Percentiles rank a stretch among this genome's conserved stretches.
Evolutionary conservation across 805 yeast genomes (phyloP).

Genomic region (Saccharomycopsis olivae): DNA sequence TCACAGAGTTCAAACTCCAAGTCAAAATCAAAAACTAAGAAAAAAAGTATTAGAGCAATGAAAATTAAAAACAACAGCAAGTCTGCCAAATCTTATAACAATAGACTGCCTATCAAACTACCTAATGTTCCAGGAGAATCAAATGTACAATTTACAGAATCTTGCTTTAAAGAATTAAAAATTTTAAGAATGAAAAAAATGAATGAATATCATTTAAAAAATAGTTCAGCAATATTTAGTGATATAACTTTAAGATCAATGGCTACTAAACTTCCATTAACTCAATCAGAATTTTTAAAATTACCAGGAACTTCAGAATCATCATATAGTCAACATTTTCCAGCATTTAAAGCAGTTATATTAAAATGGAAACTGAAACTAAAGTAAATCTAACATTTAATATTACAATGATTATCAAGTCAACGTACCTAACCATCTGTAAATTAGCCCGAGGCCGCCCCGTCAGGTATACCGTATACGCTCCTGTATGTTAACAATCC

Average conservation of each 20-base stretch:
- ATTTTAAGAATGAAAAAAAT: conserved; percentile 33
- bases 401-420: too few relatives aligned
- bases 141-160: conserved; percentile 22
- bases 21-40: background rate
- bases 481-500: too few relatives aligned
- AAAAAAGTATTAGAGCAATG: background rate
- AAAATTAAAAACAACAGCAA: background rate
- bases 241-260: conserved; percentile 39
- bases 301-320: conserved; percentile 25
- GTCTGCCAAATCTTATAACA: background rate
- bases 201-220: conserved; percentile 28
- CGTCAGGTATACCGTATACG: too few relatives aligned
- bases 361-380: too few relatives aligned
- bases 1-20: background rate
- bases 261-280: conserved; percentile 44
- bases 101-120: background rate
- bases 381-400: too few relatives aligned
- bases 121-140: background rate
- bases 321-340: background rate
- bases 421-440: too few relatives aligned
- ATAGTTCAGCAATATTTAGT: conserved; percentile 27
- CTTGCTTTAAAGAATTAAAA: conserved; percentile 27
- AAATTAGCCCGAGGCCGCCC: too few relatives aligned
- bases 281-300: conserved; percentile 33
- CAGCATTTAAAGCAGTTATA: conserved; percentile 30